phyloP scores from a whole-genome alignment of 345 rosid genomes.

The Durio zibethinus region DNA sequence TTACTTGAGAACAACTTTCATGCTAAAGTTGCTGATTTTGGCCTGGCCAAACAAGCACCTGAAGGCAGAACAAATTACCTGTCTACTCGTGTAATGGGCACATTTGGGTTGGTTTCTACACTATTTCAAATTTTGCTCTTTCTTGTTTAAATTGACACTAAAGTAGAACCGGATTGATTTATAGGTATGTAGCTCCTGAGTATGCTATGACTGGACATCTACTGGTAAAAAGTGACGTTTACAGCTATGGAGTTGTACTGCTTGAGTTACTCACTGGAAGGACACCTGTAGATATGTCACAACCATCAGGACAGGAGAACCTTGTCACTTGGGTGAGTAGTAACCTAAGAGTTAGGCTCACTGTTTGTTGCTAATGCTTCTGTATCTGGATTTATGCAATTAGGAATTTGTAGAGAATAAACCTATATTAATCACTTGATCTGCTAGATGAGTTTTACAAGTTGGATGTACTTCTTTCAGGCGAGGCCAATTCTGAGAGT shows the following conservation, averaged over 20 bases:
- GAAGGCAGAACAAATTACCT: slow-evolving; percentile 95
- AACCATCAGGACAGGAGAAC: slow-evolving; percentile 96
- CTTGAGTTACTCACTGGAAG: slow-evolving; percentile 92
- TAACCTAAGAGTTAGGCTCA: not conserved
- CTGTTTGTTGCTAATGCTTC: slow-evolving; percentile 7
- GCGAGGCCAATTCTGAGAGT: slow-evolving; percentile 95
- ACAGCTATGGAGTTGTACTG: slow-evolving; percentile 97
- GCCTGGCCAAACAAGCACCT: slow-evolving; percentile 98
- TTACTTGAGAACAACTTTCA: slow-evolving; percentile 90
- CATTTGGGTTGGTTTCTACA: slow-evolving; percentile 76
- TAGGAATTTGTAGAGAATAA: not conserved
- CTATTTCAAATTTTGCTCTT: not conserved
- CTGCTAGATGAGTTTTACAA: not conserved
- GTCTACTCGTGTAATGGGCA: slow-evolving; percentile 99
- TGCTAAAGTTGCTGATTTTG: slow-evolving; percentile 99
- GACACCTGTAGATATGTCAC: slow-evolving; percentile 97
- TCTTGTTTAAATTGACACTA: not conserved
- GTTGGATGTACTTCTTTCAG: slow-evolving; percentile 42
- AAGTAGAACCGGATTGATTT: slow-evolving; percentile 19
- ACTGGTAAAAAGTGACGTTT: slow-evolving; percentile 95
- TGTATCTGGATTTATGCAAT: not conserved
- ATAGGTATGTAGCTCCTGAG: slow-evolving; percentile 97
- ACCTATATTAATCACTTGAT: not conserved
- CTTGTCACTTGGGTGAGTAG: slow-evolving; percentile 93
- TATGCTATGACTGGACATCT: slow-evolving; percentile 99